Conservation (phyloP, 164 flowering plant species). For the Stephania cephalantha region DNA sequence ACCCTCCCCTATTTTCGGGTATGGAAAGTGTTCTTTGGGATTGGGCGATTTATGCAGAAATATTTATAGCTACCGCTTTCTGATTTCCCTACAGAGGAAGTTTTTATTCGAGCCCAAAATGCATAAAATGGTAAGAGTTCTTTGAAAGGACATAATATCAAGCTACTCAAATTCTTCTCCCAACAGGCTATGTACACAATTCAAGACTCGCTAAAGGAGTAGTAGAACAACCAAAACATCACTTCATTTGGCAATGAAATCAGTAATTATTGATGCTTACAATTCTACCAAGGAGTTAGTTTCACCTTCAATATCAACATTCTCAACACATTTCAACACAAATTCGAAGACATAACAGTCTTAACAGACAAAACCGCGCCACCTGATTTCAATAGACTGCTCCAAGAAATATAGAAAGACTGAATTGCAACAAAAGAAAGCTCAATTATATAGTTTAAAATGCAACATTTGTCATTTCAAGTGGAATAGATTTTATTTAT, state of each 20-base stretch:
- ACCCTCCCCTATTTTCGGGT: not conserved
- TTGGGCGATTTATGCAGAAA: not conserved
- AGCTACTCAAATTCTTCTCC: not conserved
- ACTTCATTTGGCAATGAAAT: not conserved
- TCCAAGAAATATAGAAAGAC: too few relatives aligned
- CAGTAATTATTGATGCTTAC: too few relatives aligned
- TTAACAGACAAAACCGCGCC: not conserved
- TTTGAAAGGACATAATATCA: not conserved
- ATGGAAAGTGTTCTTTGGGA: not conserved
- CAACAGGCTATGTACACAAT: not conserved
- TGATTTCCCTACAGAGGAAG: not conserved
- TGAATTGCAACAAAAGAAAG: not conserved
- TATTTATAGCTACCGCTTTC: not conserved
- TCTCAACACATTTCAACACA: not conserved
- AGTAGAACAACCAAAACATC: not conserved
- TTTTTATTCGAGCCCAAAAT: not conserved
- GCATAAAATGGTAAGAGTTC: not conserved
- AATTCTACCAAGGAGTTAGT: not conserved
- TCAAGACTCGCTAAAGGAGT: not conserved
- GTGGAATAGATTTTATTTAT: too few relatives aligned
- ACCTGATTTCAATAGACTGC: too few relatives aligned
- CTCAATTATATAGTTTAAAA: too few relatives aligned
- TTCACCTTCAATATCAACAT: too few relatives aligned
- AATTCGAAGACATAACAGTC: not conserved
- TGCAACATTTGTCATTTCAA: too few relatives aligned